phyloP scores from a whole-genome alignment of 345 rosid species.

The Alliaria petiolata region DNA sequence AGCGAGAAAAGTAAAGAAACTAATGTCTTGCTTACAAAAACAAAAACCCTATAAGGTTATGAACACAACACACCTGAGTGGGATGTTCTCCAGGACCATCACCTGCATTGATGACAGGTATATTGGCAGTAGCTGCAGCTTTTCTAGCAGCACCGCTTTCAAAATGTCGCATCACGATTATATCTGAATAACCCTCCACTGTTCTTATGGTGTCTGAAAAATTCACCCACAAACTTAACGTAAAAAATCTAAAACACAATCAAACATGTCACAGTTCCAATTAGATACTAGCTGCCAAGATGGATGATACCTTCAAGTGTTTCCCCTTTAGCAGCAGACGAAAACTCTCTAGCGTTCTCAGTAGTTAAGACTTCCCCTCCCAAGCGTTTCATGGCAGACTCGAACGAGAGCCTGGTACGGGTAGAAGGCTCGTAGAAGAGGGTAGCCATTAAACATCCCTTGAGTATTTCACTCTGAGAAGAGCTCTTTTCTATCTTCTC shows the following conservation, averaged over 20 bases:
- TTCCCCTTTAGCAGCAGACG: conserved; percentile 98
- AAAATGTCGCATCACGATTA: conserved; percentile 93
- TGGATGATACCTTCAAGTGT: conserved; percentile 76
- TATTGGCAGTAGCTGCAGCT: conserved; percentile 78
- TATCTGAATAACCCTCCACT: conserved; percentile 87
- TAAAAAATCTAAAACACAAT: background rate
- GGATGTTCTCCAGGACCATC: conserved; percentile 99
- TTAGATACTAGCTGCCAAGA: background rate
- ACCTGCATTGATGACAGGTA: conserved; percentile 94
- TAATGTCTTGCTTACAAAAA: background rate
- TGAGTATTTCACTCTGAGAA: conserved; percentile 69
- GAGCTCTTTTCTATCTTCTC: conserved; percentile 76
- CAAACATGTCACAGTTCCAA: background rate
- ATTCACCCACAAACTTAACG: background rate
- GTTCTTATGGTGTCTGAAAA: conserved; percentile 87
- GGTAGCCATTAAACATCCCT: conserved; percentile 89
- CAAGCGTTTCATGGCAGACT: conserved; percentile 92
- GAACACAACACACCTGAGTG: conserved; percentile 56
- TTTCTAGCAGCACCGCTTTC: conserved; percentile 94
- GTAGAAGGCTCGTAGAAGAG: conserved; percentile 98
- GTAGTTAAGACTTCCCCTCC: conserved; percentile 98
- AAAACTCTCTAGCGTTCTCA: conserved; percentile 92
- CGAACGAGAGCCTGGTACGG: conserved; percentile 93
- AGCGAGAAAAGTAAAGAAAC: background rate
- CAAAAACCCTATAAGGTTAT: background rate